These are phyloP conservation scores for Entomortierella parvispora DNA, from an alignment of 192 early-diverging fungal species.

Conservation along the genomic window DNA sequence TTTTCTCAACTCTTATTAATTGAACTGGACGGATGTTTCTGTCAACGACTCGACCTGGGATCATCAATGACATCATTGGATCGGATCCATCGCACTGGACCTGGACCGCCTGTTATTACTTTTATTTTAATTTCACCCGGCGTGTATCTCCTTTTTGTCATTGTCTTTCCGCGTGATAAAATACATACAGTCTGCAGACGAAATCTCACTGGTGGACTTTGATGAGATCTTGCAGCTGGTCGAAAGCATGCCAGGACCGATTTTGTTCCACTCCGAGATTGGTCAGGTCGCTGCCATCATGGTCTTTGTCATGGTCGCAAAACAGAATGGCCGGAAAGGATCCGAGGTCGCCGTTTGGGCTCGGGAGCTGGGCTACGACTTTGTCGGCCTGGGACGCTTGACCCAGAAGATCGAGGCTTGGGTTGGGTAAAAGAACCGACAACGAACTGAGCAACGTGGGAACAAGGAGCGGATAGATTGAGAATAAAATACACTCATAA, in stretches of 20 bases:
- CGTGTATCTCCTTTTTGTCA: background rate
- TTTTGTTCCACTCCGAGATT: slow-evolving; percentile 47
- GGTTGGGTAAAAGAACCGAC: slow-evolving; percentile 4
- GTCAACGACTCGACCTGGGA: background rate
- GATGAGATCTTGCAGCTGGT: slow-evolving; percentile 44
- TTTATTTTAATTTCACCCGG: background rate
- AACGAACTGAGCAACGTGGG: too few species aligned
- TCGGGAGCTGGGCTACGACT: slow-evolving; percentile 43
- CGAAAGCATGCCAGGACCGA: slow-evolving; percentile 34
- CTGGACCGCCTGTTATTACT: background rate
- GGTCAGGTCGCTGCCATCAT: slow-evolving; percentile 46
- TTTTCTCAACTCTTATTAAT: background rate
- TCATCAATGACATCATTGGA: background rate
- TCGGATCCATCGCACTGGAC: background rate
- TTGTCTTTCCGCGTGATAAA: background rate
- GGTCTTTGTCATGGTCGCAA: slow-evolving; percentile 47
- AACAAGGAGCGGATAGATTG: too few species aligned
- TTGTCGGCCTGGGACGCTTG: slow-evolving; percentile 37
- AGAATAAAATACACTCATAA: too few species aligned
- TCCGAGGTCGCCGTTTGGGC: slow-evolving; percentile 40
- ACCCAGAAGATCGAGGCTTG: slow-evolving; percentile 42
- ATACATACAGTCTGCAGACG: slow-evolving; percentile 37
- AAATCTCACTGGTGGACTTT: slow-evolving; percentile 37
- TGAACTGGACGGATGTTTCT: background rate
- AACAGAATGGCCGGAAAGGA: slow-evolving; percentile 35